These are phyloP conservation scores for Neurospora crassa DNA, from an alignment of 2,329 filamentous ascomycete genomes.

Conservation along the genomic window DNA sequence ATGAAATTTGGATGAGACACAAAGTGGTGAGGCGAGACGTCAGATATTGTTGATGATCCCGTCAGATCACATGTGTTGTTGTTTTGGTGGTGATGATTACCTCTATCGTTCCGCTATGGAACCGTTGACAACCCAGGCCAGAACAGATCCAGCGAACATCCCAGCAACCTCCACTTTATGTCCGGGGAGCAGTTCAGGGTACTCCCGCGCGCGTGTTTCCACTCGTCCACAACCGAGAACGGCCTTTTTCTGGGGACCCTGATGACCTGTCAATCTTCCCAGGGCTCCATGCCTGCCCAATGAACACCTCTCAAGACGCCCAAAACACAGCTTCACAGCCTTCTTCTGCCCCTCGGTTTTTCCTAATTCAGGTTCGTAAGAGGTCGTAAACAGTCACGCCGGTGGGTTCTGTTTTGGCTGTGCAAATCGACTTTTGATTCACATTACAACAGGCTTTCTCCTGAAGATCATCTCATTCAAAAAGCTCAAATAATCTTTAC, in stretches of 20 bases:
- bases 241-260: neutral
- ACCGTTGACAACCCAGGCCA: neutral
- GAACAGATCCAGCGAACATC: neutral
- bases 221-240: neutral
- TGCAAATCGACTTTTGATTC: neutral
- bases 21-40: neutral
- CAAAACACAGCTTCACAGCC: neutral
- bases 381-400: neutral
- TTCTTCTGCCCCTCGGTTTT: neutral
- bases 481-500: neutral
- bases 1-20: neutral
- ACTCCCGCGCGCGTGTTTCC: neutral
- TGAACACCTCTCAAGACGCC: neutral
- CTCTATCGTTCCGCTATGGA: neutral
- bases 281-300: neutral
- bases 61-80: neutral
- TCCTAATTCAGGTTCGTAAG: neutral
- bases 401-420: neutral
- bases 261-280: neutral
- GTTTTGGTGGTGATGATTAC: neutral
- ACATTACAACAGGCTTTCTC: neutral
- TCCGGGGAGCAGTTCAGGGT: neutral
- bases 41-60: neutral
- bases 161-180: neutral
- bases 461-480: neutral